phyloP scores from a whole-genome alignment of 164 flowering plant genomes.

The Warburgia ugandensis region DNA sequence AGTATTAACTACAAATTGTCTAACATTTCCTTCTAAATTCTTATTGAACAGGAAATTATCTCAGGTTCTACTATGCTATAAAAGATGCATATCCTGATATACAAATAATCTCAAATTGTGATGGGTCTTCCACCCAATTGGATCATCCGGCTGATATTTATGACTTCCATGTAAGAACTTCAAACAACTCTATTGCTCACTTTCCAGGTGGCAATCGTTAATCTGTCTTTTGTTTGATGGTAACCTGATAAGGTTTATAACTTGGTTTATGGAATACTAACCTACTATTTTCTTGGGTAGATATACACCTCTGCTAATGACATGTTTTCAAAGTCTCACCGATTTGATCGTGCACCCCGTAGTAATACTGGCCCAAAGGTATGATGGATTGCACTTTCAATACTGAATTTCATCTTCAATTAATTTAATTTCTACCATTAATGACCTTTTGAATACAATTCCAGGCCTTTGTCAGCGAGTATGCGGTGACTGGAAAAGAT shows the following conservation, averaged over 20 bases:
- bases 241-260: too few species aligned
- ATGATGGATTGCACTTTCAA: slow-evolving; percentile 3
- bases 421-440: neutral
- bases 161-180: slow-evolving; percentile 77
- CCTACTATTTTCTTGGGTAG: slow-evolving; percentile 32
- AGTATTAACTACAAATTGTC: neutral
- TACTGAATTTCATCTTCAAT: neutral
- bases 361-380: slow-evolving; percentile 71
- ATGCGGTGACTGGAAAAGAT: slow-evolving; percentile 86
- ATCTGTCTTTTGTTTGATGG: neutral
- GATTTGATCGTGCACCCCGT: slow-evolving; percentile 57
- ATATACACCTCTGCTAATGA: slow-evolving; percentile 50
- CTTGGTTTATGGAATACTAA: too few species aligned
- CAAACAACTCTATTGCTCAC: neutral
- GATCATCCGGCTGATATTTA: slow-evolving; percentile 92
- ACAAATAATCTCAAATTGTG: slow-evolving; percentile 80
- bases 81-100: slow-evolving; percentile 72
- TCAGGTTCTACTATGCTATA: slow-evolving; percentile 65
- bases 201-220: neutral
- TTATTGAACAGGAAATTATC: slow-evolving; percentile 65
- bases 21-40: neutral
- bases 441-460: slow-evolving; percentile 1
- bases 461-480: slow-evolving; percentile 96
- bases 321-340: slow-evolving; percentile 40
- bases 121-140: slow-evolving; percentile 58